A percentile compares a stretch with the other conserved stretches of the same genome.
Evolutionary conservation across 2,329 filamentous ascomycete genomes (phyloP).

Genomic region (Lachnellula cervina): DNA sequence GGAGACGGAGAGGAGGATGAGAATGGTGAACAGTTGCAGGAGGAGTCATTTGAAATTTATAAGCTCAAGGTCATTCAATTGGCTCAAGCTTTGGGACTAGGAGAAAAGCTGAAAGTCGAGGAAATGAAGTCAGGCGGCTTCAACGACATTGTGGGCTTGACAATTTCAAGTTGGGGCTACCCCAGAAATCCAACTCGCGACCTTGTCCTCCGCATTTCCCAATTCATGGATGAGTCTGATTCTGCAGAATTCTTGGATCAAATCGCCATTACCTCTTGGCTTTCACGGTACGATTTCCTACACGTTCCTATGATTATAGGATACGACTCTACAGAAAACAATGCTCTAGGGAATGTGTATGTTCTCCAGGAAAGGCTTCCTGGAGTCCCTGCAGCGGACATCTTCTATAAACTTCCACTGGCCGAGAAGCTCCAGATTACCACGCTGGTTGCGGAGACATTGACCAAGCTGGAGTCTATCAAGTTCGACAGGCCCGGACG

Average conservation of each 20-base stretch:
- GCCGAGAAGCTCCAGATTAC: slow-evolving; percentile 15
- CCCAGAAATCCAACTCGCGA: too few species aligned
- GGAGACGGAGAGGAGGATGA: neutral
- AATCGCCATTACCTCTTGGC: too few species aligned
- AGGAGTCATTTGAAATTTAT: slow-evolving; percentile 11
- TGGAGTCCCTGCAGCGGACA: neutral
- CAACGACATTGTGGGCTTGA: slow-evolving; percentile 17
- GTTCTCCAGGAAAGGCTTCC: slow-evolving; percentile 15
- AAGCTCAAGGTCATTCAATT: slow-evolving; percentile 15
- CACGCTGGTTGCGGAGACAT: neutral
- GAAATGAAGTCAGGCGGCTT: slow-evolving; percentile 16
- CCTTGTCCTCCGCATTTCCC: too few species aligned
- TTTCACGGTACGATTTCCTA: too few species aligned
- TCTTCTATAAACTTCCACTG: slow-evolving; percentile 10
- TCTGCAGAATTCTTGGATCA: neutral
- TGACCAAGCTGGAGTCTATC: too few species aligned
- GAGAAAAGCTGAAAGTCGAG: slow-evolving; percentile 10
- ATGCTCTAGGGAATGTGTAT: slow-evolving; percentile 10
- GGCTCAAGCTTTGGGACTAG: slow-evolving; percentile 14
- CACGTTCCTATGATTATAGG: too few species aligned
- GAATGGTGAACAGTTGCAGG: neutral
- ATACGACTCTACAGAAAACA: slow-evolving; percentile 16
- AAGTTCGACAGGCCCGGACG: too few species aligned
- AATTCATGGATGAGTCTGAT: neutral
- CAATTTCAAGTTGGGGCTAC: neutral